Conservation (phyloP, 495 filamentous ascomycete species). For the Podospora australis region DNA sequence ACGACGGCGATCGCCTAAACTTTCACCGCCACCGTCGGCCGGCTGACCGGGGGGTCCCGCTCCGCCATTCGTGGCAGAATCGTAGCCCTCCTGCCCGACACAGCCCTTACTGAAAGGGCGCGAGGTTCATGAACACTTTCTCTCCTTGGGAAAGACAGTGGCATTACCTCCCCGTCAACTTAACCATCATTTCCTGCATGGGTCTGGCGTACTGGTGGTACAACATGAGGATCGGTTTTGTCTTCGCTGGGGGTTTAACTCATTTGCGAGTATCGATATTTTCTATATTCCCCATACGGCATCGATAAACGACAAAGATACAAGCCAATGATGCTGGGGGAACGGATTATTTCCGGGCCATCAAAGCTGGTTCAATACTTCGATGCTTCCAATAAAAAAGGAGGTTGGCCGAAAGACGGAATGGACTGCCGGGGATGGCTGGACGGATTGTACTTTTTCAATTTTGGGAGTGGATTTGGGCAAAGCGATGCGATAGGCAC, state of each 20-base stretch:
- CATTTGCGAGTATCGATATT: constrained; percentile 10
- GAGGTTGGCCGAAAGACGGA: no score
- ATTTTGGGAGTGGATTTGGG: no score
- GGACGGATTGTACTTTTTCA: no score
- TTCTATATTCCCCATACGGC: constrained; percentile 24
- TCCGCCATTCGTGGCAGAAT: constrained; percentile 27
- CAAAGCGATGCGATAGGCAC: no score
- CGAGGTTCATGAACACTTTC: no score
- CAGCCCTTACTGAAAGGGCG: not conserved
- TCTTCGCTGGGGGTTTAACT: constrained; percentile 2
- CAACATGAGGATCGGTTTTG: not conserved
- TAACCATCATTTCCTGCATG: constrained; percentile 10
- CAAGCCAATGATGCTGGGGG: no score
- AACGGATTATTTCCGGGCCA: no score
- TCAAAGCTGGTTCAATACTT: no score
- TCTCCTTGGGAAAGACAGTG: not conserved
- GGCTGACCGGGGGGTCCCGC: constrained; percentile 18
- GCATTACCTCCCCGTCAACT: not conserved
- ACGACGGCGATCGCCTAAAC: constrained; percentile 29
- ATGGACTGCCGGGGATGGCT: no score
- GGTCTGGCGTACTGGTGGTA: constrained; percentile 14
- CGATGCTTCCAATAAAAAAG: no score
- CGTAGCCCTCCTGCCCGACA: constrained; percentile 20
- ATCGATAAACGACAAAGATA: no score
- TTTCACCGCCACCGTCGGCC: constrained; percentile 28